Base-by-base conservation (phyloP, 2,329 filamentous ascomycete species). In the Ophiostoma perfectum region DNA sequence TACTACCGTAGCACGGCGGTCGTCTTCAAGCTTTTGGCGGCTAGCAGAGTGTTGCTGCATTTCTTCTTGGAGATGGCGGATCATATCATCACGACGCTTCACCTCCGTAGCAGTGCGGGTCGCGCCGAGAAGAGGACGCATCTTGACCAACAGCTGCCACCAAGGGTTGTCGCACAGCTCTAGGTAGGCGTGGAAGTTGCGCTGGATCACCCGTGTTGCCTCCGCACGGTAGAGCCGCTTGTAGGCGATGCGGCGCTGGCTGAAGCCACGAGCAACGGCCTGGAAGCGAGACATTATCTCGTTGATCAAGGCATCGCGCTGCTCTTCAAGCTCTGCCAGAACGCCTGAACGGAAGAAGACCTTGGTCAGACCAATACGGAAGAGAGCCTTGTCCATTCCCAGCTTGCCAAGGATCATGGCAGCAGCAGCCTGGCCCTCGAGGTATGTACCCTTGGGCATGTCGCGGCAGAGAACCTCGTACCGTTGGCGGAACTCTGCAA, bases 321-420 rank as follows among this genome's bases (percentile, higher is more conserved):
- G 91, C 78, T 98, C 96, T 85, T 99, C 95, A 14, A 99, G 83
- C 77, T 99, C 95, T 49, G 95, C 95, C 64, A 99, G 84, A 2
- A 99, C 94, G 70, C 95, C 95, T 60, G 95, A 93, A 71, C 96
- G 86, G 84, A 99, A 99, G 81, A 99, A 99, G 12, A 99, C 94
- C 78, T 99, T 99, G 38, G 93, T 97, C 69, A 97, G 82, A 74
- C 95, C 95, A 69, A 99, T 93, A 36, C 96, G 90, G 78, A 96
- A 99, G 72, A 96, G 86, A 11, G 92, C 85, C 72, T 84, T 89
- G 77, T 99, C 95, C 73, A 99, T 84, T 18, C 88, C 88, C 60
- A 99, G 86, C 77, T 92, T 93, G 74, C 96, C 91, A 5, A 99
- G 85, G 84, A 99, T 98, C 70, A 95, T 85, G 36, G 86, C 87